phyloP scores from a whole-genome alignment of 202 grass and related monocot species.

The Carex arenaria region DNA sequence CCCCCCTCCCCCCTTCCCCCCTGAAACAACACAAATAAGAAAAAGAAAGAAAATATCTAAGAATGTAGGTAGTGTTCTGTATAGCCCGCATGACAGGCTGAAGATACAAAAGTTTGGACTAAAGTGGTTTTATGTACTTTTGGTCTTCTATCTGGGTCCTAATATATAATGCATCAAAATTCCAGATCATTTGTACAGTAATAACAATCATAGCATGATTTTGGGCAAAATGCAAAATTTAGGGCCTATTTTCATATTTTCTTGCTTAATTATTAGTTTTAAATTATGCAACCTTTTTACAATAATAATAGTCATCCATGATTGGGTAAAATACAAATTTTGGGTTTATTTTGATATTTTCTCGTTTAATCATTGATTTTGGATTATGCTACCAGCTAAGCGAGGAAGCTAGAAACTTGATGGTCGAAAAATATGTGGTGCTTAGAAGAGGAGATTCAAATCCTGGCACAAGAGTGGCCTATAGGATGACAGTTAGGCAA shows the following conservation, averaged over 20 bases:
- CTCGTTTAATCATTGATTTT: constrained; percentile 23
- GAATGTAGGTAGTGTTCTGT: neutral
- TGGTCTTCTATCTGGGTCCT: neutral
- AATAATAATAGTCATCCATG: neutral
- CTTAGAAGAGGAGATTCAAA: constrained; percentile 83
- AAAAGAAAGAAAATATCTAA: neutral
- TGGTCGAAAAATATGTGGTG: constrained; percentile 86
- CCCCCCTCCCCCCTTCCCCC: too few species aligned
- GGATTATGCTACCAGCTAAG: constrained; percentile 50
- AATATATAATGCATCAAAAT: neutral
- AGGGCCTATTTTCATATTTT: neutral
- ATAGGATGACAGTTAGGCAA: constrained; percentile 98
- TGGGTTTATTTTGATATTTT: neutral
- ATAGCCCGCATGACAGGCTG: neutral
- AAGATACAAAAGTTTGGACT: neutral
- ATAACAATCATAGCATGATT: neutral
- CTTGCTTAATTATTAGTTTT: constrained; percentile 21
- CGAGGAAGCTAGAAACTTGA: constrained; percentile 76
- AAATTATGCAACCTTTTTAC: neutral
- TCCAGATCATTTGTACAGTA: neutral
- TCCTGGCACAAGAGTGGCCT: constrained; percentile 90
- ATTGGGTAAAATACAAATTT: constrained; percentile 2
- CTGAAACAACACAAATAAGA: neutral
- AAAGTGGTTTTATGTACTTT: neutral
- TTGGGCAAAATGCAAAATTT: neutral